Evolutionary conservation across 495 filamentous ascomycete species (phyloP).

Genomic region (Hyphodiscus hymeniophilus): DNA sequence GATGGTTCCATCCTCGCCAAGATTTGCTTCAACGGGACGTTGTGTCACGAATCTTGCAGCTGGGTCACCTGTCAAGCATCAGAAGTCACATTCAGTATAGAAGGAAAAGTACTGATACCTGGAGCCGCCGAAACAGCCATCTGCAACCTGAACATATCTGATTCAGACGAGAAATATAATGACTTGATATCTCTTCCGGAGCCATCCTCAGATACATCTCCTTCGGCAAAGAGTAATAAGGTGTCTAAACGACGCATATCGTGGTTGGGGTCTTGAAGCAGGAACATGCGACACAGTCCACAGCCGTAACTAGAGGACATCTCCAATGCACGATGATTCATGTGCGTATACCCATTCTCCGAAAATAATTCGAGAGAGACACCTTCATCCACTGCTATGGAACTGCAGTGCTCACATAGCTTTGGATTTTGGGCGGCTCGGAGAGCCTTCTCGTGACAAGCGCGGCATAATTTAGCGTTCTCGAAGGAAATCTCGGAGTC

Average conservation of each 20-base stretch:
- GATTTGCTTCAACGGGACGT: not conserved
- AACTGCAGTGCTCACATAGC: not conserved
- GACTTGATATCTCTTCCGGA: not conserved
- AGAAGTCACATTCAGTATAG: not conserved
- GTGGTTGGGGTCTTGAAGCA: conserved; percentile 10
- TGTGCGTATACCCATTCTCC: not conserved
- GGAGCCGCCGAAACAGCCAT: conserved; percentile 1
- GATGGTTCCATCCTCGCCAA: not conserved
- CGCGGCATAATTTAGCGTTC: not conserved
- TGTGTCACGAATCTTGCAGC: conserved; percentile 6
- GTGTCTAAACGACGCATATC: not conserved
- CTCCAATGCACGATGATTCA: not conserved
- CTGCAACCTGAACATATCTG: not conserved
- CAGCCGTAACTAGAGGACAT: no score
- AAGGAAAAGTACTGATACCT: not conserved
- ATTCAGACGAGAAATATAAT: conserved; percentile 2
- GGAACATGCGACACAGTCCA: conserved; percentile 5
- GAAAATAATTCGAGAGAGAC: not conserved
- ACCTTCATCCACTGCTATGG: not conserved
- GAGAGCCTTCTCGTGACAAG: not conserved
- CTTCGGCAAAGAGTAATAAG: not conserved
- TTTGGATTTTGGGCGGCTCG: not conserved
- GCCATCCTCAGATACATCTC: not conserved
- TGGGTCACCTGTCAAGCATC: not conserved
- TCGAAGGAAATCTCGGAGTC: not conserved